Base-by-base conservation (phyloP, 148 eudicot species). In the Diospyros lotus region DNA sequence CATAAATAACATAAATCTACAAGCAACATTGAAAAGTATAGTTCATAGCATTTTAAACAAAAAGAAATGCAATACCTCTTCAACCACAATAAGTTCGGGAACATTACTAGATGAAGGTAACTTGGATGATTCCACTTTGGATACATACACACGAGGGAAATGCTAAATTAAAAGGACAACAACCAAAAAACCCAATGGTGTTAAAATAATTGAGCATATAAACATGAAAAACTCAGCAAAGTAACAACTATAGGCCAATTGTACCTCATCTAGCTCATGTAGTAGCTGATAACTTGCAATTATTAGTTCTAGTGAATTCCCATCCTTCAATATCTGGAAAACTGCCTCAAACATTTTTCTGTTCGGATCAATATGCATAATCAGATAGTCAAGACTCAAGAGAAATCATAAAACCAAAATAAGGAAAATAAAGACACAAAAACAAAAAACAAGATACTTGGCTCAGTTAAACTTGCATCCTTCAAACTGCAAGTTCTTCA, bases 321-420 rank as follows among this genome's bases (percentile, higher is more conserved):
- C 88, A 11, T 87, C 97, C 83, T 86, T 90, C 74, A 92, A 72
- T 11, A 95, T 92, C 63, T 78, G 83, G 9, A 92, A 86, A 63
- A 92, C 79, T 9, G 97, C 96, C 61, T 86, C 85, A 78, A 82
- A 82, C 94, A 95, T 95, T 85, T 85, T 92, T 55, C 95, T 90
- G 69, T 77, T 71, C 63, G 0, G 77, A 71, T 44, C 72, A 78
- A 76, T 67, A 50, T 18, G 55, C 71, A 58, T 15, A 46, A 72
- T 77, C 68, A 65, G 52, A 76, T 39, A 66, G 38, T 6, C 56
- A 71, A 8, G 9, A 72, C 39, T 60, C 43, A 38, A 3, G 15
- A 44, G 44, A 7, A 15, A 44, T 48, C 28, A 71, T 14, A 44
- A 68, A 44, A 48, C 4, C 56, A 73, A 60, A 38, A 48, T 71